Conservation (phyloP, 495 filamentous ascomycete species). For the Aspergillus avenaceus region DNA sequence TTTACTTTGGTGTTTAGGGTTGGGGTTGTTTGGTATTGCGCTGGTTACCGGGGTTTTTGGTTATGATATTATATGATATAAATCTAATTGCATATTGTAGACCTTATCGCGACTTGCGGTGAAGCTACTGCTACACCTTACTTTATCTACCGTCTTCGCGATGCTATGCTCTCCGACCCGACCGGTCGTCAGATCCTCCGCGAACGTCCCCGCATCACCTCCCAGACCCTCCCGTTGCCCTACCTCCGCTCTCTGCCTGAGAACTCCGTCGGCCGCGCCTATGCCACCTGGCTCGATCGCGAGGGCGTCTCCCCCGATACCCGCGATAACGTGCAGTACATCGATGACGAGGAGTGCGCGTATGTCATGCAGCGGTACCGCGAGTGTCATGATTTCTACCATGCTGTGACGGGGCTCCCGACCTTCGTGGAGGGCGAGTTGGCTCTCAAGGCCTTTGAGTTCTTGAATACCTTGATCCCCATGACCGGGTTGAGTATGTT, state of each 20-base stretch:
- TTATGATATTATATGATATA: no score
- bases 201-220: slow-evolving; percentile 85
- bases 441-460: slow-evolving; percentile 94
- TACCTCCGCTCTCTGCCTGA: slow-evolving; percentile 66
- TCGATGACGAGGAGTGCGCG: slow-evolving; percentile 90
- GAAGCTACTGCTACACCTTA: slow-evolving; percentile 92
- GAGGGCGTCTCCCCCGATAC: slow-evolving; percentile 94
- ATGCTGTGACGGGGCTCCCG: slow-evolving; percentile 88
- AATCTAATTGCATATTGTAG: no score
- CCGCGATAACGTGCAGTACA: slow-evolving; percentile 73
- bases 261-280: slow-evolving; percentile 79
- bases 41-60: no score
- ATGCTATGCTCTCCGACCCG: slow-evolving; percentile 79
- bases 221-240: slow-evolving; percentile 64
- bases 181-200: slow-evolving; percentile 90
- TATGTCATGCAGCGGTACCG: slow-evolving; percentile 99
- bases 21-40: no score
- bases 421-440: slow-evolving; percentile 92
- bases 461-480: slow-evolving; percentile 85
- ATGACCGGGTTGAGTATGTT: slow-evolving; percentile 89
- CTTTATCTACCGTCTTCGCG: slow-evolving; percentile 88
- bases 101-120: slow-evolving; percentile 89
- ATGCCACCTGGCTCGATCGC: slow-evolving; percentile 82
- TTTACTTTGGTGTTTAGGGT: no score
- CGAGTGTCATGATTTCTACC: slow-evolving; percentile 98